Conservation (phyloP, 1,284 basidiomycete genomes). For the Apiotrichum montevideense region DNA sequence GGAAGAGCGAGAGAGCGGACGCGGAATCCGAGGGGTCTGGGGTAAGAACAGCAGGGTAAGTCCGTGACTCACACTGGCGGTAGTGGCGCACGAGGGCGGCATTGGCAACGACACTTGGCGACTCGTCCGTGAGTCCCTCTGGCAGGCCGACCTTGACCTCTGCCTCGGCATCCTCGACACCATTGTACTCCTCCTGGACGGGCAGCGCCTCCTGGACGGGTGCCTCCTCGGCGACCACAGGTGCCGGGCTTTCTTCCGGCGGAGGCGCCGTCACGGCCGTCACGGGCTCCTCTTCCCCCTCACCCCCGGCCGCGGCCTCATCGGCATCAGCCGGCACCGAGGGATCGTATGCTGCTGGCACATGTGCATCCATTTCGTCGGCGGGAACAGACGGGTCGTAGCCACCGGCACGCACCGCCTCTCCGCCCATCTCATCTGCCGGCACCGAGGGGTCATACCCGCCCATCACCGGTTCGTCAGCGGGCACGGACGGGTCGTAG, state of each 20-base stretch:
- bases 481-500: conserved; percentile 5
- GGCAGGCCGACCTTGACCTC: conserved; percentile 21
- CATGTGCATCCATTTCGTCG: background rate
- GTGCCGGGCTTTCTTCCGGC: background rate
- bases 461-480: background rate
- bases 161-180: background rate
- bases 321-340: background rate
- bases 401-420: background rate
- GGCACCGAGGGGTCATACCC: conserved; percentile 7
- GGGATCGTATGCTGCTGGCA: background rate
- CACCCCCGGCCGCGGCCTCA: background rate
- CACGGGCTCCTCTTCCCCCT: background rate
- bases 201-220: background rate
- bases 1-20: conserved; percentile 44
- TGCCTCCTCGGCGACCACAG: too few relatives aligned
- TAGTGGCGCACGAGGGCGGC: conserved; percentile 25
- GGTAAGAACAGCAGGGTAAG: background rate
- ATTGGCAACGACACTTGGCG: conserved; percentile 33
- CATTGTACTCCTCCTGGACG: background rate
- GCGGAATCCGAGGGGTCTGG: conserved; percentile 29
- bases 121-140: conserved; percentile 26
- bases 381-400: conserved; percentile 7
- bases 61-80: conserved; percentile 21
- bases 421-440: conserved; percentile 2
- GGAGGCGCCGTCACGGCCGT: background rate